Conservation (phyloP, 257 asterid species). For the Misopates orontium region DNA sequence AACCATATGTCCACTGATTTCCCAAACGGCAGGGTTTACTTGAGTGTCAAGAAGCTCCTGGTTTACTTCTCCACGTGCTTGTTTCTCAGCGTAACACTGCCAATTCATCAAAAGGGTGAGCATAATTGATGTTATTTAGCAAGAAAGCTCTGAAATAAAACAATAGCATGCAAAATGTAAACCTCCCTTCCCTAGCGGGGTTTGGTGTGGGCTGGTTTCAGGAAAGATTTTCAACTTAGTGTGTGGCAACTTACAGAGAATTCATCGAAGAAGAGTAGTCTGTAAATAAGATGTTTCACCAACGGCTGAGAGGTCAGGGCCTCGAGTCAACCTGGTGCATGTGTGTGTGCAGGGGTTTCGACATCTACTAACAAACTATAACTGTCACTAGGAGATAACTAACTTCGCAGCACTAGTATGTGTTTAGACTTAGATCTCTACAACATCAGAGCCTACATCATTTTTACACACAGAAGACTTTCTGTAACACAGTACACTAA, state of each 20-base stretch:
- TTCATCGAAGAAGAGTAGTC: too few species aligned
- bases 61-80: conserved; percentile 62
- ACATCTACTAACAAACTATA: background rate
- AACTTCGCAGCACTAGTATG: conserved; percentile 3
- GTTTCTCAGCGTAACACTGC: conserved; percentile 73
- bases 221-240: too few species aligned
- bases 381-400: background rate
- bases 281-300: too few species aligned
- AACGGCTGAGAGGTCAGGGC: too few species aligned
- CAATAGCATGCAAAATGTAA: background rate
- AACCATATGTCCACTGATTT: conserved; percentile 77
- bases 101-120: conserved; percentile 18
- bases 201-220: too few species aligned
- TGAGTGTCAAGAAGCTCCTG: conserved; percentile 57
- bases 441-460: too few species aligned
- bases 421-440: too few species aligned
- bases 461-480: too few species aligned
- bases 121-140: background rate
- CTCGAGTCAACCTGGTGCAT: too few species aligned
- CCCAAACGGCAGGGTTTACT: conserved; percentile 86
- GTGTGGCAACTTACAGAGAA: too few species aligned
- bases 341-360: too few species aligned
- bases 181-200: too few species aligned
- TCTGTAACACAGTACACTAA: background rate
- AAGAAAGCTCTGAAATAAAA: background rate